These are phyloP conservation scores for Toxoplasma gondii DNA, from an alignment of 169 alveolate species.

Conservation along the genomic window DNA sequence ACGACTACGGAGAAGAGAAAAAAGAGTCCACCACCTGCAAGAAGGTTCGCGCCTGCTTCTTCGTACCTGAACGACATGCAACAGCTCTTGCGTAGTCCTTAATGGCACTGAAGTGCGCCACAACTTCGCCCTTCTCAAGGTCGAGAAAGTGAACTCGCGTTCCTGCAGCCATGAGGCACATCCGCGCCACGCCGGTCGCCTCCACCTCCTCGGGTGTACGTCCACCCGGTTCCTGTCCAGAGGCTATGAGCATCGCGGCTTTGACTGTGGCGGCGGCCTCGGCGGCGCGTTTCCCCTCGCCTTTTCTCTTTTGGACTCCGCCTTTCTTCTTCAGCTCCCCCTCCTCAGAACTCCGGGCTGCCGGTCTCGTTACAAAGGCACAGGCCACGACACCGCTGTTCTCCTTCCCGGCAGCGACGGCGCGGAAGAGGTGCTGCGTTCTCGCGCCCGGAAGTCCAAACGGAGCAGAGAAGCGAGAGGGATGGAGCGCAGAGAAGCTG, in stretches of 20 bases:
- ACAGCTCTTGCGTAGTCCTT: slow-evolving; percentile 14
- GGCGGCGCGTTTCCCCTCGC: slow-evolving; percentile 15
- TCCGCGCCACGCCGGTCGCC: neutral
- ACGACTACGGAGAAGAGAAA: neutral
- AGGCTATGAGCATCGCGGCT: neutral
- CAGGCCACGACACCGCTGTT: slow-evolving; percentile 23
- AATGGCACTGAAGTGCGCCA: slow-evolving; percentile 31
- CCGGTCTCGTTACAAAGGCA: neutral
- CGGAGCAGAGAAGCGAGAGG: slow-evolving; percentile 24
- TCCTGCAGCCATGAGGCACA: slow-evolving; percentile 45
- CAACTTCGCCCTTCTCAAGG: neutral
- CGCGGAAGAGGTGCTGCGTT: neutral
- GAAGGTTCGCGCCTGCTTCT: too few relatives aligned
- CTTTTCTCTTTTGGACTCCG: neutral
- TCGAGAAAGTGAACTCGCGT: slow-evolving; percentile 29
- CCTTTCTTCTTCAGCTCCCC: neutral
- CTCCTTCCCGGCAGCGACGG: neutral
- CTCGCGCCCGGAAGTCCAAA: slow-evolving; percentile 8
- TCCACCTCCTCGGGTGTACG: neutral
- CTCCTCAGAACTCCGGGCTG: neutral
- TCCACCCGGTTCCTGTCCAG: neutral
- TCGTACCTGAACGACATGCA: slow-evolving; percentile 25
- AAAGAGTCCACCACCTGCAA: too few relatives aligned
- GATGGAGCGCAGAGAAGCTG: neutral
- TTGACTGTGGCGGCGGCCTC: slow-evolving; percentile 31